phyloP scores from a whole-genome alignment of 768 basidiomycete genomes.

The Leccinum truebloodii region DNA sequence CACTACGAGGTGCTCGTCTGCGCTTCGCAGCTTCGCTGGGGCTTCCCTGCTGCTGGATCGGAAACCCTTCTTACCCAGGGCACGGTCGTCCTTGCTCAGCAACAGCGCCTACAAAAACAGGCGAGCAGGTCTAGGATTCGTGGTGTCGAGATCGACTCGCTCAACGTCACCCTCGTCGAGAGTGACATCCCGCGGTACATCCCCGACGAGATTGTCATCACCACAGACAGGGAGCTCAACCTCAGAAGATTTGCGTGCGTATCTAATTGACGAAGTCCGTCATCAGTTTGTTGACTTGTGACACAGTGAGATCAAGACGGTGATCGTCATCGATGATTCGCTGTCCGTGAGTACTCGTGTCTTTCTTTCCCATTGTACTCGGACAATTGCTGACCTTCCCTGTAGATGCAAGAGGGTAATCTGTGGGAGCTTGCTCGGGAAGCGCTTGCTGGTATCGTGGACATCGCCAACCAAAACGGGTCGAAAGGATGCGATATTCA shows the following conservation, averaged over 20 bases:
- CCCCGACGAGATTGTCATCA: conserved; percentile 10
- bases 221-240: conserved; percentile 28
- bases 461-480: conserved; percentile 38
- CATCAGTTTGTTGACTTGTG: conserved; percentile 4
- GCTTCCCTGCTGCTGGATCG: too few relatives aligned
- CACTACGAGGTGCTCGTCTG: too few relatives aligned
- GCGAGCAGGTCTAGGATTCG: too few relatives aligned
- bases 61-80: too few relatives aligned
- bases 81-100: conserved; percentile 27
- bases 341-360: conserved; percentile 31
- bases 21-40: too few relatives aligned
- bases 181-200: conserved; percentile 30
- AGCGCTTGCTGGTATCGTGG: conserved; percentile 43
- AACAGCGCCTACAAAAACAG: conserved; percentile 13
- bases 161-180: conserved; percentile 31
- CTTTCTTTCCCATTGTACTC: neutral
- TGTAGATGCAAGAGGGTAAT: conserved; percentile 41
- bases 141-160: too few relatives aligned
- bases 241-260: too few relatives aligned
- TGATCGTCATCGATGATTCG: conserved; percentile 44
- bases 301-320: conserved; percentile 41
- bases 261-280: neutral
- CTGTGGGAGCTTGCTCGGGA: conserved; percentile 42
- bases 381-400: neutral
- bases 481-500: conserved; percentile 43